These are phyloP conservation scores for Tetrapisispora arboricola DNA, from an alignment of 805 yeast species.

Conservation along the genomic window DNA sequence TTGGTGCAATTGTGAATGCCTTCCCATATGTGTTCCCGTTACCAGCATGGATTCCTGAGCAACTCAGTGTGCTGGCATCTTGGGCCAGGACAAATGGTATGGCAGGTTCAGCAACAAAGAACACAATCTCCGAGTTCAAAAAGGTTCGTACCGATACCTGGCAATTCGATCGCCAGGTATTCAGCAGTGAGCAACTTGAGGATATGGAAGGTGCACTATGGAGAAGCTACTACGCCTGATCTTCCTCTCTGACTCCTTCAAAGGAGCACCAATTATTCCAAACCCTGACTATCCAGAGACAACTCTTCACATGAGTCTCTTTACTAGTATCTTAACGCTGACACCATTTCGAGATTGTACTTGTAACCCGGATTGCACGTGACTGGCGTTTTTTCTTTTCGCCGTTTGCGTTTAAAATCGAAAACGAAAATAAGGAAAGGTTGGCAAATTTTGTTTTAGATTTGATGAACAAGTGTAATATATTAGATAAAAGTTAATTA, in stretches of 20 bases:
- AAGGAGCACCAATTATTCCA: no score
- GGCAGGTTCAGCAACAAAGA: constrained; percentile 75
- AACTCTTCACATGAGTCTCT: no score
- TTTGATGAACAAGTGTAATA: background rate
- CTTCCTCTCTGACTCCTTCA: no score
- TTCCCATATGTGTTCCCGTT: constrained; percentile 86
- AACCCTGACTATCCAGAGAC: no score
- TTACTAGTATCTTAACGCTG: no score
- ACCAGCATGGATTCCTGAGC: constrained; percentile 74
- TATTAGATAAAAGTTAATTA: no score
- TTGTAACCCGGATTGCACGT: constrained; percentile 1
- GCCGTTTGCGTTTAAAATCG: background rate
- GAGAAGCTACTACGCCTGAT: constrained; percentile 74
- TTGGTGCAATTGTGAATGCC: constrained; percentile 79
- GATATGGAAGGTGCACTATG: constrained; percentile 88
- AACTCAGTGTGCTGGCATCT: constrained; percentile 57
- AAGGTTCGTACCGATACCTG: constrained; percentile 90
- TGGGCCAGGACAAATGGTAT: constrained; percentile 64
- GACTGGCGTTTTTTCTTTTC: background rate
- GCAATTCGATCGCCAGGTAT: constrained; percentile 77
- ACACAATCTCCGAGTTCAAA: constrained; percentile 68
- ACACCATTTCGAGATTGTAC: background rate
- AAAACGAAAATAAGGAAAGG: constrained; percentile 1
- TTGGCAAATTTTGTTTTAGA: background rate
- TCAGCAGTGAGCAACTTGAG: constrained; percentile 67